Conservation (phyloP, 225 moss, liverwort and hornwort genomes). For the Antitrichia curtipendula region DNA sequence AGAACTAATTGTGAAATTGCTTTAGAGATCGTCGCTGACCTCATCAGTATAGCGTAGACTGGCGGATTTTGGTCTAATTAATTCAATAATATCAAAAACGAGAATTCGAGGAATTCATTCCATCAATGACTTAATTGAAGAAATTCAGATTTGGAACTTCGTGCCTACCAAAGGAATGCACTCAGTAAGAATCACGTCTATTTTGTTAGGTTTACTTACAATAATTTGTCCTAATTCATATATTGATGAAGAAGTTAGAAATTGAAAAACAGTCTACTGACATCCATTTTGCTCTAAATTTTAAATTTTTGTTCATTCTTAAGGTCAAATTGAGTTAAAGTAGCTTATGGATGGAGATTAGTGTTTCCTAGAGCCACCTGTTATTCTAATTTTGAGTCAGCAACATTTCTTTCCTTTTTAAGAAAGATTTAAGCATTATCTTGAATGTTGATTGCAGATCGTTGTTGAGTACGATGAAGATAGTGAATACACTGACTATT, state of each 20-base stretch:
- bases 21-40: not conserved
- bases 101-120: not conserved
- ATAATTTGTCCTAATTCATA: not conserved
- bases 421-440: not conserved
- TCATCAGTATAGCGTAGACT: not conserved
- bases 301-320: not conserved
- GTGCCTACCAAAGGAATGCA: not conserved
- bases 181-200: not conserved
- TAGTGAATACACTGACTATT: constrained; percentile 61
- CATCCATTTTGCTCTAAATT: not conserved
- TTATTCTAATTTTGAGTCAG: not conserved
- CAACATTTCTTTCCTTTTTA: not conserved
- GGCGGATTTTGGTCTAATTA: not conserved
- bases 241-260: not conserved
- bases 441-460: constrained; percentile 34
- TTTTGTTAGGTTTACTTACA: not conserved
- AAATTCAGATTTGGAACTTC: not conserved
- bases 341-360: not conserved
- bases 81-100: not conserved
- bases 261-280: not conserved
- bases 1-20: not conserved
- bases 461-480: constrained; percentile 68
- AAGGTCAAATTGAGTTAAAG: not conserved
- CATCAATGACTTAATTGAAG: not conserved
- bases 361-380: not conserved